Evolutionary conservation across 805 yeast species (phyloP).

Genomic region (Saccharomycopsis sp.): DNA sequence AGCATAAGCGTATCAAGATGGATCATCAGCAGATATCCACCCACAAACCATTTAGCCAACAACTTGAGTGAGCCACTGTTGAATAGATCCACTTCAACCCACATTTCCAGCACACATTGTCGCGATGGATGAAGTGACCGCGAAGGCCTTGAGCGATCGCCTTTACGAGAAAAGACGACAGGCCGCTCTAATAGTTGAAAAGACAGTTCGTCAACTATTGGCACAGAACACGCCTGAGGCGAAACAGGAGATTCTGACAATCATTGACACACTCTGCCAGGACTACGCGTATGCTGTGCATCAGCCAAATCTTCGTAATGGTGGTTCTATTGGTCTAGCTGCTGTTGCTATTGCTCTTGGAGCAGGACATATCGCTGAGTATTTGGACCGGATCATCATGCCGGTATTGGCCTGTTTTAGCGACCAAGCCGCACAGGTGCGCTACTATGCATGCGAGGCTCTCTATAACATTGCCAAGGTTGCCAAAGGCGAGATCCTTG

Average conservation of each 20-base stretch:
- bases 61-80: too few relatives aligned
- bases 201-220: constrained; percentile 62
- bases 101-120: too few relatives aligned
- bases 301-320: constrained; percentile 85
- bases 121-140: constrained; percentile 55
- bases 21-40: too few relatives aligned
- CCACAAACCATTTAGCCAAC: too few relatives aligned
- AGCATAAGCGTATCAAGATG: too few relatives aligned
- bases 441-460: constrained; percentile 95
- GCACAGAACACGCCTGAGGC: constrained; percentile 53
- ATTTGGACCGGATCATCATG: constrained; percentile 77
- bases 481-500: constrained; percentile 87
- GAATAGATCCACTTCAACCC: too few relatives aligned
- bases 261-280: constrained; percentile 67
- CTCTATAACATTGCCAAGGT: constrained; percentile 93
- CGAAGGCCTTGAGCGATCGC: constrained; percentile 64
- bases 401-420: constrained; percentile 95
- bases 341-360: constrained; percentile 95
- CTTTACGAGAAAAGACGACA: constrained; percentile 72
- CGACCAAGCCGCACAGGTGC: constrained; percentile 94
- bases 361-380: constrained; percentile 69
- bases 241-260: constrained; percentile 44
- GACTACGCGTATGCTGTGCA: constrained; percentile 79
- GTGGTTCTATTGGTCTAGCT: constrained; percentile 92
- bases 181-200: constrained; percentile 74